These are phyloP conservation scores for Malus asiatica DNA, from an alignment of 306 rosid genomes.

Conservation along the genomic window DNA sequence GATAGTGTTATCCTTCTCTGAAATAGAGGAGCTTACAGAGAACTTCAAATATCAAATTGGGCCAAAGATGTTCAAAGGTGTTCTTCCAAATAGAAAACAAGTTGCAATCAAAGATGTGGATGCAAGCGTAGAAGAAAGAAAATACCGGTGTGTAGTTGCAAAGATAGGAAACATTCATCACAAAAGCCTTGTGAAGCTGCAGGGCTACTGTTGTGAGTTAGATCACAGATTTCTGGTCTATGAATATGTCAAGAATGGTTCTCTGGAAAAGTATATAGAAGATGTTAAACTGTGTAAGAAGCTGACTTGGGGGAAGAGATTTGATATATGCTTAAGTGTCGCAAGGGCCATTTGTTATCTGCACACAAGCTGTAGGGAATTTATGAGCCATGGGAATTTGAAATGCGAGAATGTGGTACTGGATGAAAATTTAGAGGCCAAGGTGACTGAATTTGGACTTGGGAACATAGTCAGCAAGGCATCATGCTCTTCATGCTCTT, in stretches of 20 bases:
- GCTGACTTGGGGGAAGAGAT: constrained; percentile 65
- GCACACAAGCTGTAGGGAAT: constrained; percentile 77
- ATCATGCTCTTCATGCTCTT: constrained; percentile 23
- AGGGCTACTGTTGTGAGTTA: constrained; percentile 73
- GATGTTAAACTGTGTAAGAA: constrained; percentile 49
- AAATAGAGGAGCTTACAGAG: constrained; percentile 50
- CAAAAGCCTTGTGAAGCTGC: constrained; percentile 66
- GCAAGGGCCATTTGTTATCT: constrained; percentile 63
- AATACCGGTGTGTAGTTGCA: constrained; percentile 47
- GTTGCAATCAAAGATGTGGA: constrained; percentile 50
- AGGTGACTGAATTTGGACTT: constrained; percentile 64
- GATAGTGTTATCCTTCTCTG: constrained; percentile 45
- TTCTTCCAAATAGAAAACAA: constrained; percentile 32
- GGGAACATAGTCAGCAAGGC: constrained; percentile 31
- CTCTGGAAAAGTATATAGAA: constrained; percentile 40
- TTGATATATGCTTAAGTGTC: constrained; percentile 59
- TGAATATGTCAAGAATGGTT: constrained; percentile 55
- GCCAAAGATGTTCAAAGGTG: constrained; percentile 55
- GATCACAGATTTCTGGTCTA: constrained; percentile 47
- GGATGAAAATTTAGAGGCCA: constrained; percentile 52
- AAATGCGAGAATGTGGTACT: constrained; percentile 53
- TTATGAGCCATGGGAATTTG: constrained; percentile 62
- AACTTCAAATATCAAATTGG: constrained; percentile 54
- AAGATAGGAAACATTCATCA: constrained; percentile 63
- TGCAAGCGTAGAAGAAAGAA: constrained; percentile 52